Percentiles rank a stretch among this genome's conserved stretches.
These are phyloP conservation scores for Cercospora janseana DNA, from an alignment of 2,329 filamentous ascomycete genomes.

Conservation along the genomic window DNA sequence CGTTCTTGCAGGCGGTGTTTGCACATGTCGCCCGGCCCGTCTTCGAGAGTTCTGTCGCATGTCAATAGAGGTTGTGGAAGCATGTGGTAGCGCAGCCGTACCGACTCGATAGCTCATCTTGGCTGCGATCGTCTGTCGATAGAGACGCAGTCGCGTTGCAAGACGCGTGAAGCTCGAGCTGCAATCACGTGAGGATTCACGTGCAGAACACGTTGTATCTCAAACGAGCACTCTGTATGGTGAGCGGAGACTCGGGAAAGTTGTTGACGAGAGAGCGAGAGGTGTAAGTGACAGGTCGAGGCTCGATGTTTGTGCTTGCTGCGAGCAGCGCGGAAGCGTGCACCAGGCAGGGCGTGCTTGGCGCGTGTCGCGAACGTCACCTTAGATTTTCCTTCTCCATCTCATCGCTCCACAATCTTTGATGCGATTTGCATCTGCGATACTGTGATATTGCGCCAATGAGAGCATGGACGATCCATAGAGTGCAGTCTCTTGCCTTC, in stretches of 20 bases:
- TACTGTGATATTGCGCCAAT: slow-evolving; percentile 30
- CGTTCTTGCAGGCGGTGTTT: slow-evolving; percentile 69
- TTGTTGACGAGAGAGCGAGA: neutral
- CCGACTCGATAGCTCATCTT: slow-evolving; percentile 16
- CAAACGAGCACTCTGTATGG: neutral
- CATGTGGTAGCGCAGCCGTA: neutral
- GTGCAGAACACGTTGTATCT: too few species aligned
- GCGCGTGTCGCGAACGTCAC: slow-evolving; percentile 14
- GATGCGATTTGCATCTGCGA: neutral
- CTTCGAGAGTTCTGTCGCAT: slow-evolving; percentile 63
- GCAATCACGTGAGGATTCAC: neutral
- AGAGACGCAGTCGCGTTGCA: neutral
- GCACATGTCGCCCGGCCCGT: slow-evolving; percentile 73
- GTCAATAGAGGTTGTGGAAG: neutral
- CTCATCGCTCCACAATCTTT: neutral
- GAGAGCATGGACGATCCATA: slow-evolving; percentile 28
- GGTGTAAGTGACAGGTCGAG: neutral
- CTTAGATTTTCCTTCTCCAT: slow-evolving; percentile 6
- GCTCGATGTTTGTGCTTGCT: neutral
- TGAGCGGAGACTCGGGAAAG: neutral
- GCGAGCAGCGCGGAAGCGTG: neutral
- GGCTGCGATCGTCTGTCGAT: neutral
- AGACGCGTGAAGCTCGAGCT: neutral
- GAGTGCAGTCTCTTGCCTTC: slow-evolving; percentile 12
- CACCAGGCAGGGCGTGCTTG: slow-evolving; percentile 2